Conservation (phyloP, 164 flowering plant genomes). For the Chimonanthus salicifolius region DNA sequence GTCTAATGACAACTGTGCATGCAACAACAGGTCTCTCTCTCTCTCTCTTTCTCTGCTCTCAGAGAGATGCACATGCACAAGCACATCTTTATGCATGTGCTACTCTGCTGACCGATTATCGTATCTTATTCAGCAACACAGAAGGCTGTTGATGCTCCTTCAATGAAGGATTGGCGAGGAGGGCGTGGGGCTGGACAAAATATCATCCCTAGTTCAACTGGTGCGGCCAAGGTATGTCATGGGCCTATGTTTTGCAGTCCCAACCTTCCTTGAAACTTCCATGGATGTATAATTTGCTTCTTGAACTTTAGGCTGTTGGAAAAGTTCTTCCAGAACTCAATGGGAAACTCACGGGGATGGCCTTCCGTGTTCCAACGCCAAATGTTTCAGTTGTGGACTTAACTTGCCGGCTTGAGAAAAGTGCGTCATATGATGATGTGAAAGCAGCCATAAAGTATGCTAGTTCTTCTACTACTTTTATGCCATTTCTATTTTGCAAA, state of each 20-base stretch:
- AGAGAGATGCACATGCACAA: neutral
- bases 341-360: constrained; percentile 99
- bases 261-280: neutral
- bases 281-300: constrained; percentile 1
- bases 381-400: constrained; percentile 98
- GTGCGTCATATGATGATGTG: constrained; percentile 87
- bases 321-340: constrained; percentile 95
- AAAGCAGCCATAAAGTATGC: constrained; percentile 89
- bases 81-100: neutral
- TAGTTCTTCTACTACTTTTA: neutral
- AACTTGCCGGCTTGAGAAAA: constrained; percentile 87
- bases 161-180: constrained; percentile 98
- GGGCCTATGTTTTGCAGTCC: neutral
- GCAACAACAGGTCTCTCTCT: constrained; percentile 84
- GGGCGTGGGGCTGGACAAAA: constrained; percentile 97
- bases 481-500: neutral
- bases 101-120: neutral
- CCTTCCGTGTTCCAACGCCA: constrained; percentile 96
- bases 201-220: constrained; percentile 97
- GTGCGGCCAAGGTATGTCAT: constrained; percentile 86
- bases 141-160: constrained; percentile 96
- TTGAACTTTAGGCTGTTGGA: constrained; percentile 73
- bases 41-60: neutral
- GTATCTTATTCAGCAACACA: constrained; percentile 76
- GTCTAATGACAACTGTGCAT: constrained; percentile 97